A percentile compares a stretch with the other conserved stretches of the same genome.
These are phyloP conservation scores for Coix lacrymajobi DNA, from an alignment of 176 grass and related monocot species.

Conservation along the genomic window DNA sequence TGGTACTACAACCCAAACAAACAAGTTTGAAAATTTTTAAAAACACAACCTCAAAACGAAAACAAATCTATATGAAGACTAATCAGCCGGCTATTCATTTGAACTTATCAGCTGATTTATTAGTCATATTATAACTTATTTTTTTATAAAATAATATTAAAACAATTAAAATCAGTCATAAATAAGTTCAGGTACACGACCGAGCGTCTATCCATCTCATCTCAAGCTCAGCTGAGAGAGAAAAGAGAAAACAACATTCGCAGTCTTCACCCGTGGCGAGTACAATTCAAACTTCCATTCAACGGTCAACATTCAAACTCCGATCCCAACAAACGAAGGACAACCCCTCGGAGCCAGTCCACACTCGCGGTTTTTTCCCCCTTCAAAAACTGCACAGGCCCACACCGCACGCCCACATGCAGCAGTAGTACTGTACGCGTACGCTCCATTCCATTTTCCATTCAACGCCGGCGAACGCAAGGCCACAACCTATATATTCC, in stretches of 20 bases:
- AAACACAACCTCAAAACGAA: too few species aligned
- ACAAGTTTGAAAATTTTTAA: too few species aligned
- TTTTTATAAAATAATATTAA: too few species aligned
- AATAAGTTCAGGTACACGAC: too few species aligned
- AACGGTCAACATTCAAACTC: slow-evolving; percentile 81
- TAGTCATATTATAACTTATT: too few species aligned
- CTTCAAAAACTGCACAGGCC: neutral
- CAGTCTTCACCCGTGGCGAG: neutral
- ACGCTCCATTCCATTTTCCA: neutral
- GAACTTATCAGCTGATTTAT: too few species aligned
- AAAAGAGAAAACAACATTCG: neutral
- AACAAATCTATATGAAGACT: too few species aligned
- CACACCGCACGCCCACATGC: neutral
- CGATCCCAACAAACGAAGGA: slow-evolving; percentile 19
- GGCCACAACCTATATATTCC: slow-evolving; percentile 37
- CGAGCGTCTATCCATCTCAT: neutral
- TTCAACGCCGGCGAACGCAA: slow-evolving; percentile 14
- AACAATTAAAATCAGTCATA: too few species aligned
- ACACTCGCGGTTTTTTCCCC: neutral
- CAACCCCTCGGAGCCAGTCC: neutral
- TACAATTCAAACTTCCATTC: slow-evolving; percentile 50
- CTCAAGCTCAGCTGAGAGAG: slow-evolving; percentile 24
- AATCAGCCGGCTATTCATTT: too few species aligned
- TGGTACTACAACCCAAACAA: too few species aligned
- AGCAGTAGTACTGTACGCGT: neutral